Base-by-base conservation (phyloP, 345 rosid species). In the Gossypium turneri region DNA sequence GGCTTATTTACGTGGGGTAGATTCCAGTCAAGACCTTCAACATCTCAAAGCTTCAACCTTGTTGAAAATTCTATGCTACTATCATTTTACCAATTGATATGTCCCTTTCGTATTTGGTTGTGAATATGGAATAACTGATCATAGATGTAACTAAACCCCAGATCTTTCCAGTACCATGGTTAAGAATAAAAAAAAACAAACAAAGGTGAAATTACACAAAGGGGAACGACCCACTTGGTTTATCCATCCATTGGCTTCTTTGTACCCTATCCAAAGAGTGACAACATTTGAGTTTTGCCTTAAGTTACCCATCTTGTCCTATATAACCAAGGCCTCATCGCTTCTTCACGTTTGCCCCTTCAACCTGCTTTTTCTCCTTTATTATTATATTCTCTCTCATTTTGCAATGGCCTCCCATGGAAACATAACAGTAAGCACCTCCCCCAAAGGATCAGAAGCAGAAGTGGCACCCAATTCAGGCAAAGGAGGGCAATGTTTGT, bases 401-500 rank as follows among this genome's bases (percentile, higher is more conserved):
- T 17, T 3, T 9, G 1, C 61, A 11, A 73, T 73, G 76, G 76
- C 76, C 3, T 60, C 68, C 57, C 68, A 25, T 55, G 74, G 52
- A 71, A 71, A 19, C 38, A 19, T 56, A 7, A 56, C 74, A 1
- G 19, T 41, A 11, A 71, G 64, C 74, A 71, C 80, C 65, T 82
- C 86, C 15, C 85, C 88, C 9, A 82, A 82, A 75, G 84, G 60
- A 45, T 61, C 27, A 0, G 83, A 70, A 17, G 48, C 34, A 27
- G 34, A 27, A 34, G 38, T 34, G 38, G 38, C 63, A 5, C 4
- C 76, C 15, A 58, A 24, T 57, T 81, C 86, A 41, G 80, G 83
- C 3, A 86, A 70, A 58, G 84, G 44, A 12, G 67, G 82, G 10
- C 90, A 90, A 66, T 90, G 94, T 73, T 38, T 90, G 69, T 90